A percentile compares a stretch with the other conserved stretches of the same genome.
phyloP scores from a whole-genome alignment of 2,329 filamentous ascomycete species.

The Ascochyta rabiei region DNA sequence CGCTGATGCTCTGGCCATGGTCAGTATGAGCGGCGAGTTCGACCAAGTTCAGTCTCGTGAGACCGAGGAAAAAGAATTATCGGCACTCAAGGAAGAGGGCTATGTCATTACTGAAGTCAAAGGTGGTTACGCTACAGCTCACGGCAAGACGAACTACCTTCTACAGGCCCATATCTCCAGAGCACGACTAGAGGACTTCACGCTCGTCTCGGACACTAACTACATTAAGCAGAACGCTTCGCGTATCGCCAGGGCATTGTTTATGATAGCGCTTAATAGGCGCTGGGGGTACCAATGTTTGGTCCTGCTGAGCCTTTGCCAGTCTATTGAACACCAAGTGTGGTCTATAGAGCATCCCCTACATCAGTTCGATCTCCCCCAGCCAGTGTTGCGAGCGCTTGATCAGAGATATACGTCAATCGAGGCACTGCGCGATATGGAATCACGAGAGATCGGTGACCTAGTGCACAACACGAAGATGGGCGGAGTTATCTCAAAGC shows the following conservation, averaged over 20 bases:
- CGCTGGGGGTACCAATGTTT: conserved; percentile 96
- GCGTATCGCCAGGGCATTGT: conserved; percentile 90
- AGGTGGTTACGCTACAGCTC: conserved; percentile 68
- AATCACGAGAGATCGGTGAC: conserved; percentile 83
- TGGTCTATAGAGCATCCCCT: conserved; percentile 96
- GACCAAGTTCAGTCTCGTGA: conserved; percentile 95
- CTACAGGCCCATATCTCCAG: conserved; percentile 93
- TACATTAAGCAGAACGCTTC: conserved; percentile 97
- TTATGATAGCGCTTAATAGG: conserved; percentile 96
- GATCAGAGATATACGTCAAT: conserved; percentile 83
- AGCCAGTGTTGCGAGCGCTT: conserved; percentile 80
- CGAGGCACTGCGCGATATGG: conserved; percentile 90
- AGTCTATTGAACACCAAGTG: conserved; percentile 94
- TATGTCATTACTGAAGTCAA: conserved; percentile 77
- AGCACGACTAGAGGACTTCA: conserved; percentile 89
- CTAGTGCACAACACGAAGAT: conserved; percentile 91
- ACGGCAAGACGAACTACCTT: conserved; percentile 94
- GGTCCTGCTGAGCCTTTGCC: conserved; percentile 87
- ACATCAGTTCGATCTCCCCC: conserved; percentile 90
- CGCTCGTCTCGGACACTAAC: conserved; percentile 85
- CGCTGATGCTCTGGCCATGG: conserved; percentile 93
- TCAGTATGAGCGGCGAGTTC: conserved; percentile 96
- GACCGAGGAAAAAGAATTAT: conserved; percentile 86
- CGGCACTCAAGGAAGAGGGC: conserved; percentile 69
- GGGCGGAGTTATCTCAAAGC: conserved; percentile 78